Conservation (phyloP, 2,329 filamentous ascomycete species). For the Pseudogymnoascus verrucosus region DNA sequence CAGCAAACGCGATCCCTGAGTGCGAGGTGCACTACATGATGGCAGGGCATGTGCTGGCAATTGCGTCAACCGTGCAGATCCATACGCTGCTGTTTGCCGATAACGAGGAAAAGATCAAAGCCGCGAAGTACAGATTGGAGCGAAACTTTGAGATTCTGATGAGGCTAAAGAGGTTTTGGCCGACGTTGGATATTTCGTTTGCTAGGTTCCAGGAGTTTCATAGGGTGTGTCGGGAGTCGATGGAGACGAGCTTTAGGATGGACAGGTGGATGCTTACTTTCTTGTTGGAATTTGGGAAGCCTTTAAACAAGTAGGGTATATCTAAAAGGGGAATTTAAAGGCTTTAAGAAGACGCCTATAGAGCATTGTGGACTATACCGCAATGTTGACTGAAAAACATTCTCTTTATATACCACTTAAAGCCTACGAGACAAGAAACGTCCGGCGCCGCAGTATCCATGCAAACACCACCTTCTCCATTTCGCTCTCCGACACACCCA, state of each 20-base stretch:
- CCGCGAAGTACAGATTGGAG: slow-evolving; percentile 31
- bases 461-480: no score
- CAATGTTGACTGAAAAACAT: no score
- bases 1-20: slow-evolving; percentile 27
- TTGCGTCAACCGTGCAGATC: slow-evolving; percentile 37
- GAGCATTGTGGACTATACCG: no score
- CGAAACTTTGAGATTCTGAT: slow-evolving; percentile 36
- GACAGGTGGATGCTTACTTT: slow-evolving; percentile 35
- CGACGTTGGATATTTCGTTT: slow-evolving; percentile 31
- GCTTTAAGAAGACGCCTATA: no score
- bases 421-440: no score
- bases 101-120: slow-evolving; percentile 28
- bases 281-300: slow-evolving; percentile 14
- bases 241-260: slow-evolving; percentile 31
- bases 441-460: no score
- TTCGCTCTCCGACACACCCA: no score
- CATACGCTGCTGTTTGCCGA: slow-evolving; percentile 36
- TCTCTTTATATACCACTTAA: no score
- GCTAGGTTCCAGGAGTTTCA: slow-evolving; percentile 34
- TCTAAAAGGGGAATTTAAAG: no score
- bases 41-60: slow-evolving; percentile 37
- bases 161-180: slow-evolving; percentile 33
- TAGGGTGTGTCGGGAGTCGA: slow-evolving; percentile 30
- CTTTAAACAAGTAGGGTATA: slow-evolving; percentile 1
- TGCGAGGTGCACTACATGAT: slow-evolving; percentile 36